Evolutionary conservation across 305 asterid genomes (phyloP).

Genomic region (Fraxinus nigra): DNA sequence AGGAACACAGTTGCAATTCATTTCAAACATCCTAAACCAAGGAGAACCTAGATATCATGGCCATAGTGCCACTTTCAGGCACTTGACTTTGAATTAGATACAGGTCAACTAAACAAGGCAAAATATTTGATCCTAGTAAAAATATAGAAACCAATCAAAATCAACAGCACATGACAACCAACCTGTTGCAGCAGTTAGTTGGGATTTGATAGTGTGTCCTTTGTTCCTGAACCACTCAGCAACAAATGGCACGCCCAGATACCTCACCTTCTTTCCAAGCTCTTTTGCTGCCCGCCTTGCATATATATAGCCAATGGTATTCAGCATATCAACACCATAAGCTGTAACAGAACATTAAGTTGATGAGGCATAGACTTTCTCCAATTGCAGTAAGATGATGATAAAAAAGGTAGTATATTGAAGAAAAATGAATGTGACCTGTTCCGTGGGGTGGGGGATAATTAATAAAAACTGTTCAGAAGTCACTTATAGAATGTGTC

Average conservation of each 20-base stretch:
- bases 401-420: slow-evolving; percentile 1
- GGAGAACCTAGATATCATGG: background rate
- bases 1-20: background rate
- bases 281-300: slow-evolving; percentile 96
- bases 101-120: slow-evolving; percentile 17
- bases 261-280: slow-evolving; percentile 96
- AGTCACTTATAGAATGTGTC: background rate
- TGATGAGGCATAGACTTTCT: slow-evolving; percentile 13
- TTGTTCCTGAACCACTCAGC: slow-evolving; percentile 99
- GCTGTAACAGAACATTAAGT: slow-evolving; percentile 49
- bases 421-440: background rate
- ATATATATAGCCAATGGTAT: slow-evolving; percentile 94
- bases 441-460: background rate
- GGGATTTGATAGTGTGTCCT: slow-evolving; percentile 96
- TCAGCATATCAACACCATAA: slow-evolving; percentile 96
- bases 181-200: slow-evolving; percentile 99
- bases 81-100: slow-evolving; percentile 8
- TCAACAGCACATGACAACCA: slow-evolving; percentile 19
- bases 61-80: background rate
- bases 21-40: background rate
- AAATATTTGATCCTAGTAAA: background rate
- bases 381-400: slow-evolving; percentile 10
- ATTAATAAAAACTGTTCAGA: background rate
- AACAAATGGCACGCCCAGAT: slow-evolving; percentile 88
- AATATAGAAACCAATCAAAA: background rate